These are phyloP conservation scores for Termitomyces sp. DNA, from an alignment of 768 basidiomycete species.

Conservation along the genomic window DNA sequence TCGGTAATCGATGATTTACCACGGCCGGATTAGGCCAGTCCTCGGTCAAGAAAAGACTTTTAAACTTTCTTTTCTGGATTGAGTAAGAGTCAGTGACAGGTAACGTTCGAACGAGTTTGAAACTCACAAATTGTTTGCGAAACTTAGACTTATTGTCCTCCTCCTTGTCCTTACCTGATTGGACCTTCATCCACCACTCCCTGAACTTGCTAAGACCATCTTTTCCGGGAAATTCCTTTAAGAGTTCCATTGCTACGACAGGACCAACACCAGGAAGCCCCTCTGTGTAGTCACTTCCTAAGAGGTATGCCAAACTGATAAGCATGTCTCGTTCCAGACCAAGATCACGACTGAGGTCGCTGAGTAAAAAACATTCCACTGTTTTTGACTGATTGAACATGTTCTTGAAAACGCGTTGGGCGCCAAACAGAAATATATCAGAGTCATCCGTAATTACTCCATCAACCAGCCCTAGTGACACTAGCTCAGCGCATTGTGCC, in stretches of 20 bases:
- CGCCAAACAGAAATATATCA: slow-evolving; percentile 97
- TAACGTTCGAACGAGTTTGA: not conserved
- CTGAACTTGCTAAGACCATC: slow-evolving; percentile 83
- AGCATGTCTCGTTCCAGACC: slow-evolving; percentile 83
- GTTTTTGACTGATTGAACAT: slow-evolving; percentile 99
- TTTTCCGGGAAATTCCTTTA: slow-evolving; percentile 88
- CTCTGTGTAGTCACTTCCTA: slow-evolving; percentile 96
- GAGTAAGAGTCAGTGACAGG: not conserved
- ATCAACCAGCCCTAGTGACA: slow-evolving; percentile 81
- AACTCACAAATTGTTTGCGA: slow-evolving; percentile 75
- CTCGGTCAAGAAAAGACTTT: slow-evolving; percentile 66
- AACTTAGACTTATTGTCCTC: slow-evolving; percentile 73
- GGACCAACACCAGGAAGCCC: slow-evolving; percentile 91
- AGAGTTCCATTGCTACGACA: slow-evolving; percentile 91
- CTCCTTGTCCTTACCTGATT: slow-evolving; percentile 79
- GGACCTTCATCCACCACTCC: slow-evolving; percentile 93
- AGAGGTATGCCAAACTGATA: slow-evolving; percentile 84
- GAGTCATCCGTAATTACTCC: slow-evolving; percentile 99
- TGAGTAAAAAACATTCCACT: slow-evolving; percentile 88
- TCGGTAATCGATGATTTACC: slow-evolving; percentile 37
- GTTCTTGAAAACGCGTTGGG: slow-evolving; percentile 93
- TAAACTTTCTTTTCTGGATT: slow-evolving; percentile 83
- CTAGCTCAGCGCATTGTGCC: slow-evolving; percentile 94
- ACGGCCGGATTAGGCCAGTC: slow-evolving; percentile 95
- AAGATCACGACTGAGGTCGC: slow-evolving; percentile 83